These are phyloP conservation scores for Quercus variabilis DNA, from an alignment of 306 rosid genomes.

Conservation along the genomic window DNA sequence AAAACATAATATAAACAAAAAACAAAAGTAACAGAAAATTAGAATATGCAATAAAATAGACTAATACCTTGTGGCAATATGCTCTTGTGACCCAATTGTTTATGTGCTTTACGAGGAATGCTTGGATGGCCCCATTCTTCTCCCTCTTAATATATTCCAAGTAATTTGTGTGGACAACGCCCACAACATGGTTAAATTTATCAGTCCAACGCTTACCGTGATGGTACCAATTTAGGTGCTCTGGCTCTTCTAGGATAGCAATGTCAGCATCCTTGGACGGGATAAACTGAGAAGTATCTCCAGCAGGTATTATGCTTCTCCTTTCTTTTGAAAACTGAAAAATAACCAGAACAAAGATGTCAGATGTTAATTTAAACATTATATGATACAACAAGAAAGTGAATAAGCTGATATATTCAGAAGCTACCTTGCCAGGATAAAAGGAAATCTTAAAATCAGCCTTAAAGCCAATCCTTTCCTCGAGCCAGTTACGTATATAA, in stretches of 20 bases:
- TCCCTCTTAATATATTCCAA: constrained; percentile 94
- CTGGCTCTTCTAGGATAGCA: constrained; percentile 96
- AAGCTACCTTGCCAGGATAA: constrained; percentile 91
- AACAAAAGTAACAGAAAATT: not conserved
- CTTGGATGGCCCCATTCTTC: constrained; percentile 92
- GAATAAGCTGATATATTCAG: constrained; percentile 14
- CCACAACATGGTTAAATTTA: constrained; percentile 96
- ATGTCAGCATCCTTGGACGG: constrained; percentile 90
- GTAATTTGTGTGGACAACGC: constrained; percentile 95
- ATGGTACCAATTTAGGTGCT: constrained; percentile 98
- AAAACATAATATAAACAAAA: not conserved
- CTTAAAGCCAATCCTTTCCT: constrained; percentile 92
- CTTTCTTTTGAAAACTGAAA: constrained; percentile 74
- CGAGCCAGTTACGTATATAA: constrained; percentile 93
- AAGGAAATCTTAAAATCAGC: constrained; percentile 90
- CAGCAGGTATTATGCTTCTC: constrained; percentile 92
- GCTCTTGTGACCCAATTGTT: constrained; percentile 94
- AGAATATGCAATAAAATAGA: not conserved
- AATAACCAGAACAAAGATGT: constrained; percentile 23
- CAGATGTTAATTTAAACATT: constrained; percentile 16
- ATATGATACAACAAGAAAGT: constrained; percentile 10
- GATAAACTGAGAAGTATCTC: constrained; percentile 91
- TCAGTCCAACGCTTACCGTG: constrained; percentile 96
- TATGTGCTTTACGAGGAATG: constrained; percentile 92
- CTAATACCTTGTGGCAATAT: constrained; percentile 75